Conservation (phyloP, 495 filamentous ascomycete genomes). For the Xylaria nigripes region DNA sequence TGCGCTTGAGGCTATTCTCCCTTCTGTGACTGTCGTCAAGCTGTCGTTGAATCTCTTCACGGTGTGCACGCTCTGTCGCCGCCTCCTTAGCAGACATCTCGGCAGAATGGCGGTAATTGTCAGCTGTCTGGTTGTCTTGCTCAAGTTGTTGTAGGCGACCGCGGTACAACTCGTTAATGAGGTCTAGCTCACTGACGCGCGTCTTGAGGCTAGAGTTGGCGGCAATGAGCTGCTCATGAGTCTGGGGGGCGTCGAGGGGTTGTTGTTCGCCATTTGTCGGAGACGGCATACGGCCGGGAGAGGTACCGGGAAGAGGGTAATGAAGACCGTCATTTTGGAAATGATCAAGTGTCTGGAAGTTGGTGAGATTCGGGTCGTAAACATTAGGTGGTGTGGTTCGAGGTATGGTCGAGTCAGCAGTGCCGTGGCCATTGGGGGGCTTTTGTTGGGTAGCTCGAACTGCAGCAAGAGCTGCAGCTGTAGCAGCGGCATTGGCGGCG, state of each 20-base stretch:
- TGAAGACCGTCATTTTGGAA: constrained; percentile 44
- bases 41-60: constrained; percentile 48
- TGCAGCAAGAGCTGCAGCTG: constrained; percentile 27
- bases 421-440: constrained; percentile 65
- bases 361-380: constrained; percentile 51
- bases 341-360: constrained; percentile 63
- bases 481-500: constrained; percentile 22
- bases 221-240: constrained; percentile 68
- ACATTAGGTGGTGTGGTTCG: constrained; percentile 75
- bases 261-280: constrained; percentile 67
- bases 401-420: constrained; percentile 77
- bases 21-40: constrained; percentile 67
- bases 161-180: constrained; percentile 90
- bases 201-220: constrained; percentile 79
- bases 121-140: constrained; percentile 43
- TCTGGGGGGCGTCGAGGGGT: constrained; percentile 59
- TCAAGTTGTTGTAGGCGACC: constrained; percentile 85
- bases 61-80: constrained; percentile 31
- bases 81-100: constrained; percentile 36
- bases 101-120: constrained; percentile 28
- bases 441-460: constrained; percentile 62
- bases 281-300: constrained; percentile 56
- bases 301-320: constrained; percentile 51
- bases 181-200: constrained; percentile 83
- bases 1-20: constrained; percentile 74